These are phyloP conservation scores for Sclerotinia minor DNA, from an alignment of 2,329 filamentous ascomycete species.

Conservation along the genomic window DNA sequence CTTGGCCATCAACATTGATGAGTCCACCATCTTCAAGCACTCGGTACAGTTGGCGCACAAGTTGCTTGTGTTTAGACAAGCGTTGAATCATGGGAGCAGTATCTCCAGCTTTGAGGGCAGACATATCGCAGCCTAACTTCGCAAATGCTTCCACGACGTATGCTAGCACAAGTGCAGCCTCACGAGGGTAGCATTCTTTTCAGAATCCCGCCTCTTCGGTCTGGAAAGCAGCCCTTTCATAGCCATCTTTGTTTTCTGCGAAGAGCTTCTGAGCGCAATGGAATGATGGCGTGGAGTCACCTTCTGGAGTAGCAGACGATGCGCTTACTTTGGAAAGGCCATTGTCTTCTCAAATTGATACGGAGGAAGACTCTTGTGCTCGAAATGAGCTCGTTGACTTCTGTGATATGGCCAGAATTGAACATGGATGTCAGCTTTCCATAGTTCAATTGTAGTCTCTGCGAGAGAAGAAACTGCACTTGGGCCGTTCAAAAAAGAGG, in stretches of 20 bases:
- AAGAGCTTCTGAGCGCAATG: background rate
- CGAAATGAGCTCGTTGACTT: slow-evolving; percentile 34
- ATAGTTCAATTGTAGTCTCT: slow-evolving; percentile 37
- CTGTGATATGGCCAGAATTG: slow-evolving; percentile 41
- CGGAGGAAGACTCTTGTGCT: slow-evolving; percentile 34
- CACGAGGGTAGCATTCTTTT: slow-evolving; percentile 36
- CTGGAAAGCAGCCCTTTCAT: slow-evolving; percentile 12
- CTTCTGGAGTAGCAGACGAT: background rate
- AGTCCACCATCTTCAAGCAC: slow-evolving; percentile 38
- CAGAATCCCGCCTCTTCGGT: slow-evolving; percentile 36
- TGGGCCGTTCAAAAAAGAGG: background rate
- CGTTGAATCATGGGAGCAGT: slow-evolving; percentile 30
- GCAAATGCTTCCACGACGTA: slow-evolving; percentile 43
- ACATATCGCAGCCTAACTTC: slow-evolving; percentile 38
- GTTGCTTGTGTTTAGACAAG: slow-evolving; percentile 37
- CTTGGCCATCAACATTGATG: slow-evolving; percentile 19
- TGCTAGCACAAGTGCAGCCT: slow-evolving; percentile 40
- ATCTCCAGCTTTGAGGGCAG: slow-evolving; percentile 30
- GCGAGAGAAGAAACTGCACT: slow-evolving; percentile 29
- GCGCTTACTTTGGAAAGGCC: background rate
- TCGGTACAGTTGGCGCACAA: slow-evolving; percentile 37
- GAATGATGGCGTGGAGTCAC: background rate
- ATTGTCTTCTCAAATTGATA: background rate
- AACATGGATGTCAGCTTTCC: slow-evolving; percentile 36
- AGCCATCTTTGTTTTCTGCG: background rate